A percentile compares a stretch with the other conserved stretches of the same genome.
phyloP scores from a whole-genome alignment of 1,284 basidiomycete species.

The Leucoagaricus sp. region DNA sequence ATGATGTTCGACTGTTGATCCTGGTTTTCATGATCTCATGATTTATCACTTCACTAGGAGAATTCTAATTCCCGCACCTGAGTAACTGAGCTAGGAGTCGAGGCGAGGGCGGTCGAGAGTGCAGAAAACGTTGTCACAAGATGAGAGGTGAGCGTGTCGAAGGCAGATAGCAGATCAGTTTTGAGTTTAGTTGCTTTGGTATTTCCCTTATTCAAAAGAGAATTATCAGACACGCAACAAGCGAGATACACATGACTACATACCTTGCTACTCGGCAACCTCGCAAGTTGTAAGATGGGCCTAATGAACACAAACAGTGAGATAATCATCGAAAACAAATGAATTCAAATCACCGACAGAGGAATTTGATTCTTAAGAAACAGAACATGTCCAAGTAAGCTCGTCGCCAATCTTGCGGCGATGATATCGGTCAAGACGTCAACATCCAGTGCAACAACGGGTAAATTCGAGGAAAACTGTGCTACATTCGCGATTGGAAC shows the following conservation, averaged over 20 bases:
- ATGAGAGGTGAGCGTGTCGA: slow-evolving; percentile 72
- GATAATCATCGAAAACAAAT: background rate
- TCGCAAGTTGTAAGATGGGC: slow-evolving; percentile 61
- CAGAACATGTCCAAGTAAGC: slow-evolving; percentile 64
- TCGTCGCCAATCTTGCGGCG: slow-evolving; percentile 60
- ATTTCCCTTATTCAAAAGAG: slow-evolving; percentile 33
- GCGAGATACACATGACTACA: slow-evolving; percentile 9
- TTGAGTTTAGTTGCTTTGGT: slow-evolving; percentile 56
- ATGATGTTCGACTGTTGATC: slow-evolving; percentile 57
- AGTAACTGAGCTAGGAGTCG: slow-evolving; percentile 38
- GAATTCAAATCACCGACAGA: slow-evolving; percentile 50
- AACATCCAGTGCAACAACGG: slow-evolving; percentile 48
- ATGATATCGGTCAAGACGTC: slow-evolving; percentile 53
- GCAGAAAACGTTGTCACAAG: slow-evolving; percentile 70
- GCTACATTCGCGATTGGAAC: too few relatives aligned
- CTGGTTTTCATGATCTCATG: slow-evolving; percentile 56
- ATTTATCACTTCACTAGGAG: slow-evolving; percentile 68
- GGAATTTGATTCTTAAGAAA: slow-evolving; percentile 78
- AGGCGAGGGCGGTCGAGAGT: slow-evolving; percentile 62
- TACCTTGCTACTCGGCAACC: slow-evolving; percentile 46
- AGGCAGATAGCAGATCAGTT: slow-evolving; percentile 58
- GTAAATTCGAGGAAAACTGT: too few relatives aligned
- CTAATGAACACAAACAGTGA: slow-evolving; percentile 34
- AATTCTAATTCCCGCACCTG: slow-evolving; percentile 58
- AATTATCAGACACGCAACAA: background rate